These are phyloP conservation scores for Apostasia shenzhenica DNA, from an alignment of 106 monocot species.

Conservation along the genomic window DNA sequence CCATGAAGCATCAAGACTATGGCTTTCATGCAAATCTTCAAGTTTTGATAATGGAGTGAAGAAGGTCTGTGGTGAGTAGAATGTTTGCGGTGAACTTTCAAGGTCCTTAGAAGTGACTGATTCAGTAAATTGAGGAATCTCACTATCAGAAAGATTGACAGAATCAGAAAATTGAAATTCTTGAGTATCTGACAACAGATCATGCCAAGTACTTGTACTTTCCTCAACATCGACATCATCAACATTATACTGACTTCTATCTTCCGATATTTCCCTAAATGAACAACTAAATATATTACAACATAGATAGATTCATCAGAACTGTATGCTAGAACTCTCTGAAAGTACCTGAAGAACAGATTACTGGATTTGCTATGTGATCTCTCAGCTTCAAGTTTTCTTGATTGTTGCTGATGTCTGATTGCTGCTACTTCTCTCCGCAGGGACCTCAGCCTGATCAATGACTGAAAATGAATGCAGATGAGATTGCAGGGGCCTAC, in stretches of 20 bases:
- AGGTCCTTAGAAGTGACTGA: neutral
- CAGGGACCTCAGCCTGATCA: neutral
- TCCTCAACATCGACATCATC: neutral
- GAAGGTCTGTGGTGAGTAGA: neutral
- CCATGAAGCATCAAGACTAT: slow-evolving; percentile 3
- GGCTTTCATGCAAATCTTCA: neutral
- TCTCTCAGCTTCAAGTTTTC: neutral
- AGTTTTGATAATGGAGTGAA: neutral
- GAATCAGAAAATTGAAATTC: neutral
- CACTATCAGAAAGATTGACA: neutral
- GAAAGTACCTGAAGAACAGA: neutral
- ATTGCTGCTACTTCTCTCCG: neutral
- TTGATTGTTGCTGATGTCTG: neutral
- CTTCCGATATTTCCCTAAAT: neutral
- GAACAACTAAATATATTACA: neutral
- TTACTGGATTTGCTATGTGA: neutral
- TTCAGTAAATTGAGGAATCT: neutral
- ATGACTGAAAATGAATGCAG: neutral
- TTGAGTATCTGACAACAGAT: neutral
- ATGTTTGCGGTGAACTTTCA: neutral
- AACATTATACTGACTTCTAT: neutral
- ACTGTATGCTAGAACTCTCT: no score
- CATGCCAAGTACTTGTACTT: no score
- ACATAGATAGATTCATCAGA: neutral
- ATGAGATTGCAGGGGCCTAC: no score